These are phyloP conservation scores for Tetrahymena elliotti DNA, from an alignment of 73 alveolate genomes.

Conservation along the genomic window DNA sequence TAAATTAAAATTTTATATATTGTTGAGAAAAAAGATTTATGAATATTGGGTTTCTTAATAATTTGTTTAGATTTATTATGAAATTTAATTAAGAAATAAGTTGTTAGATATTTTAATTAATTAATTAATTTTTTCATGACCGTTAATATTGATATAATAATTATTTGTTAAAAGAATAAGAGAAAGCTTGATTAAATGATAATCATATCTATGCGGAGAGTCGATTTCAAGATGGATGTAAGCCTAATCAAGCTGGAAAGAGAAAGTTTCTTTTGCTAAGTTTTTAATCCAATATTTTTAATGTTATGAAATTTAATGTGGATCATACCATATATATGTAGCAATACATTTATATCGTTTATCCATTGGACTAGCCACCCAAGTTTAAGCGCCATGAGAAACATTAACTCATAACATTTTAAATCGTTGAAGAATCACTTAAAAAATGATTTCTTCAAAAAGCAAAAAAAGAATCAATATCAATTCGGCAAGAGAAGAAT, in stretches of 20 bases:
- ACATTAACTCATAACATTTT: background rate
- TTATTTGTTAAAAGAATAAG: background rate
- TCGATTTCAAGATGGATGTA: background rate
- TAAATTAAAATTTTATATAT: too few species aligned
- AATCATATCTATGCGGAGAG: background rate
- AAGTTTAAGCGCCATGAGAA: background rate
- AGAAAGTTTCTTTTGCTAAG: background rate
- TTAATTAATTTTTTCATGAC: background rate
- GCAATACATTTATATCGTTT: background rate
- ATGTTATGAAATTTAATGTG: background rate
- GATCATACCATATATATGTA: background rate
- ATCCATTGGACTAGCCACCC: background rate
- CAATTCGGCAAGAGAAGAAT: background rate
- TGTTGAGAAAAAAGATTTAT: background rate
- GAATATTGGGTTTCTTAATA: too few species aligned
- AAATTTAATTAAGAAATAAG: background rate
- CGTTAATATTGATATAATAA: background rate
- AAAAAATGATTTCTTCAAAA: background rate
- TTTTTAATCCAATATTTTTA: background rate
- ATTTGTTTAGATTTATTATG: background rate
- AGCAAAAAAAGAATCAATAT: background rate
- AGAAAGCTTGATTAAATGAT: background rate
- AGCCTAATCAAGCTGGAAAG: background rate
- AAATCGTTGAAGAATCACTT: background rate
- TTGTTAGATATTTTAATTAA: background rate